Percentiles rank a stretch among this genome's conserved stretches.
phyloP scores from a whole-genome alignment of 108 stramenopile species.

The Pelagomonas calceolata region DNA sequence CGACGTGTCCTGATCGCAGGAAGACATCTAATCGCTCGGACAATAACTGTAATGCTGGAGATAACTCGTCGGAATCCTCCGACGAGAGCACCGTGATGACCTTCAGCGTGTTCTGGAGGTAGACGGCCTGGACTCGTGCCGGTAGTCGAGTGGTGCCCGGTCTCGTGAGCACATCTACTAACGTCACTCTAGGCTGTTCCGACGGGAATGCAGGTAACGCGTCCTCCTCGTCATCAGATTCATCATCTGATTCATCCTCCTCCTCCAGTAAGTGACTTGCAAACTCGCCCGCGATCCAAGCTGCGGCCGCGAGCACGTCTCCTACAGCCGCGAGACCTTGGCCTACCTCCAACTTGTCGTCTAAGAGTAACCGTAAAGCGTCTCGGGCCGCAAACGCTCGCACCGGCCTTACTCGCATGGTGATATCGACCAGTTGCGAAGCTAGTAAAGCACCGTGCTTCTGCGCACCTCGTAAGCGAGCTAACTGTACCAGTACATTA shows the following conservation, averaged over 20 bases:
- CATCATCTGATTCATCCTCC: constrained; percentile 49
- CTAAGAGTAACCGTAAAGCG: constrained; percentile 53
- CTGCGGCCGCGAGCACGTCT: constrained; percentile 73
- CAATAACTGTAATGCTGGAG: constrained; percentile 43
- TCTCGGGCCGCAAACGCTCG: constrained; percentile 73
- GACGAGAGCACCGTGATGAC: constrained; percentile 68
- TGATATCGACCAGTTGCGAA: constrained; percentile 80
- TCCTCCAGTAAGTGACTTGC: constrained; percentile 15
- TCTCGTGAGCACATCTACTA: constrained; percentile 13
- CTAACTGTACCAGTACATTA: constrained; percentile 68
- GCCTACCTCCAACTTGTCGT: constrained; percentile 16
- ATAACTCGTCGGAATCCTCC: constrained; percentile 46
- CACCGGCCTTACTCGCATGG: constrained; percentile 81
- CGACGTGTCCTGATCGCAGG: constrained; percentile 51
- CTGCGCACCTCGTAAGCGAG: constrained; percentile 60
- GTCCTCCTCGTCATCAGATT: constrained; percentile 35
- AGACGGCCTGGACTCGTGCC: constrained; percentile 58
- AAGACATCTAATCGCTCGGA: constrained; percentile 40
- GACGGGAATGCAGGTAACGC: constrained; percentile 2
- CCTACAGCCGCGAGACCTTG: constrained; percentile 27
- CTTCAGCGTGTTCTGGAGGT: constrained; percentile 71
- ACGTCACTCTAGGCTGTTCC: neutral
- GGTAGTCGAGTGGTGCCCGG: constrained; percentile 24
- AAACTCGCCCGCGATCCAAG: constrained; percentile 92
- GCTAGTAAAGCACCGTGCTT: constrained; percentile 60